Evolutionary conservation across 1,139 yeast genomes (phyloP), one percentile per base, ranked within the genome.

Genomic region (Hansenula lynferdii): DNA sequence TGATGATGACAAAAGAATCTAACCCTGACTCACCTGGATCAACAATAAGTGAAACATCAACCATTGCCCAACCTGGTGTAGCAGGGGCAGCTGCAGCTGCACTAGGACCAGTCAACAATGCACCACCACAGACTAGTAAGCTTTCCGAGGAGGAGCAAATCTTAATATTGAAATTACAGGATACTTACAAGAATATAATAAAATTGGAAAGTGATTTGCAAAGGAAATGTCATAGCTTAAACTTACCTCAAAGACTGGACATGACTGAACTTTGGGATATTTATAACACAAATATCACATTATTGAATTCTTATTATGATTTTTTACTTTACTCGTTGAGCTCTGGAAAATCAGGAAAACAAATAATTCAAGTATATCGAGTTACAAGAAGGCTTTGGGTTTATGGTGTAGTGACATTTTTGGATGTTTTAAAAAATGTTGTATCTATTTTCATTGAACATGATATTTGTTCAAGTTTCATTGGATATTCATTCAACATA

Each of bases 361-460:
- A 82, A 48, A 76, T 83, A 33, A 85, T 83, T 8, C 83, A 81
- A 47, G 72, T 82, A 34, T 84, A 84, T 58, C 77, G 86, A 56
- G 82, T 84, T 35, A 85, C 85, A 29, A 67, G 90, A 48, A 66
- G 92, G 49, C 70, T 84, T 70, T 84, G 92, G 92, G 90, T 84
- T 9, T 84, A 83, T 56, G 94, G 94, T 18, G 77, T 85, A 8
- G 89, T 84, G 18, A 86, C 82, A 24, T 82, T 83, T 48, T 63
- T 84, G 36, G 94, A 84, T 57, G 87, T 84, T n/a, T 64, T 84
- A 54, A 84, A 84, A 53, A 83, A 82, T 55, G 81, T 83, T 37
- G 77, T 80, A 51, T 72, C 75, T 28, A 72, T 79, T 37, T 65
- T 64, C 41, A 60, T 65, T 49, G 70, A 65, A 39, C 69, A 67